Evolutionary conservation across 495 filamentous ascomycete species (phyloP).

Genomic region (Penicillium coprophilum): DNA sequence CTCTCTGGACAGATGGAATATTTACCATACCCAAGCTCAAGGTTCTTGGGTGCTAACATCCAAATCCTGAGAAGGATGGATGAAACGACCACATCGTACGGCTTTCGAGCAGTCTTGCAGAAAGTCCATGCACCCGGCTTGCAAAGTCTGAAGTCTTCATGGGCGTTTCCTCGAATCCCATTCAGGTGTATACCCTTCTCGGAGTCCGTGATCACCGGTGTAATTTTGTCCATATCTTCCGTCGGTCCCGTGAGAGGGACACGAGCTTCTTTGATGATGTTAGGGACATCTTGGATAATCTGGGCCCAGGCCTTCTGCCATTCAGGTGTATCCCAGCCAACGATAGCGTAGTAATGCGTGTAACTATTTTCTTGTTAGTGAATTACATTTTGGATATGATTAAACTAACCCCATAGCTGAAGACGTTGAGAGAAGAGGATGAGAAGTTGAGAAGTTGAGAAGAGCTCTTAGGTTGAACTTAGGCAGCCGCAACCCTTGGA

Average conservation of each 20-base stretch:
- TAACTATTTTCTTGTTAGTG: conserved; percentile 3
- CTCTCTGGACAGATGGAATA: too few species aligned
- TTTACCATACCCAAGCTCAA: background rate
- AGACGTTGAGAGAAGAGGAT: background rate
- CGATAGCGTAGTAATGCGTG: conserved; percentile 21
- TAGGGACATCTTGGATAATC: conserved; percentile 17
- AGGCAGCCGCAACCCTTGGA: background rate
- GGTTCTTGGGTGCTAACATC: conserved; percentile 14
- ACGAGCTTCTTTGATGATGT: conserved; percentile 13
- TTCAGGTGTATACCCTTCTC: conserved; percentile 16
- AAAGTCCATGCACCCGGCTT: background rate
- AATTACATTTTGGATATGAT: background rate
- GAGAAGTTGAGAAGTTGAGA: background rate
- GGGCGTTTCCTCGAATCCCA: conserved; percentile 2
- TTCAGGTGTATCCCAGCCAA: conserved; percentile 9
- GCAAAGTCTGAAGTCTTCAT: conserved; percentile 9
- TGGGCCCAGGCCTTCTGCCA: conserved; percentile 19
- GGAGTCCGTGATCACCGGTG: conserved; percentile 4
- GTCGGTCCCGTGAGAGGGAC: conserved; percentile 4
- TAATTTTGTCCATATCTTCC: background rate
- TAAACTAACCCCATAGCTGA: background rate
- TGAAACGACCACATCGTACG: conserved; percentile 21
- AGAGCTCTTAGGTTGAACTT: background rate
- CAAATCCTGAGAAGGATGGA: conserved; percentile 17
- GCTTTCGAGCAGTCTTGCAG: conserved; percentile 14